A percentile compares a stretch with the other conserved stretches of the same genome.
Conservation (phyloP, 805 yeast species). For the Saturnispora serradocipensis region DNA sequence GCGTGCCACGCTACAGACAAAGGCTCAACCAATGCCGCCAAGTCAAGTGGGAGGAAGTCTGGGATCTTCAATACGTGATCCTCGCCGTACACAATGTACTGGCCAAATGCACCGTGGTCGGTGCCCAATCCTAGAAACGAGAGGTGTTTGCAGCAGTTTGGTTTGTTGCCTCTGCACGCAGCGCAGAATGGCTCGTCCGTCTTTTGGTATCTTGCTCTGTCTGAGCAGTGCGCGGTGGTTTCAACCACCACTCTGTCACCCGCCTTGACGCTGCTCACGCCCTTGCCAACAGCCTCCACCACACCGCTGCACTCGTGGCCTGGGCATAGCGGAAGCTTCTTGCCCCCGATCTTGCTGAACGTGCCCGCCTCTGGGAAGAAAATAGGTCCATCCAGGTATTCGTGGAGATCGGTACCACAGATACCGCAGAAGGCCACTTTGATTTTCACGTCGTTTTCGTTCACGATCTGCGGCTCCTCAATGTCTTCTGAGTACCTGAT, state of each 20-base stretch:
- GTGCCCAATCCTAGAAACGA: slow-evolving; percentile 43
- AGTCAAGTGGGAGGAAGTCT: slow-evolving; percentile 25
- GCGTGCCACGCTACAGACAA: slow-evolving; percentile 56
- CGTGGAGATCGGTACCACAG: slow-evolving; percentile 56
- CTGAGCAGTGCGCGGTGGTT: slow-evolving; percentile 46
- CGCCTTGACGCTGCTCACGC: slow-evolving; percentile 33
- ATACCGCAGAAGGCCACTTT: slow-evolving; percentile 44
- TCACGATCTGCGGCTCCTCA: slow-evolving; percentile 19
- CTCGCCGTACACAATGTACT: slow-evolving; percentile 30
- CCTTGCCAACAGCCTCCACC: slow-evolving; percentile 34
- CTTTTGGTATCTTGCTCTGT: slow-evolving; percentile 26
- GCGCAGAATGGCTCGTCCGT: slow-evolving; percentile 30
- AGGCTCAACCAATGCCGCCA: slow-evolving; percentile 48
- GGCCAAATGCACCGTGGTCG: slow-evolving; percentile 39
- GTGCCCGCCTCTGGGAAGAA: slow-evolving; percentile 32
- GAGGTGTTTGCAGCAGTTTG: slow-evolving; percentile 37
- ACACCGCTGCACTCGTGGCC: slow-evolving; percentile 30
- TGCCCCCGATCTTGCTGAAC: slow-evolving; percentile 32
- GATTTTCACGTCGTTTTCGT: slow-evolving; percentile 24
- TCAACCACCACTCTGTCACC: slow-evolving; percentile 60
- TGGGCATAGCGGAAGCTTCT: slow-evolving; percentile 27
- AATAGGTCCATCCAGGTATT: slow-evolving; percentile 49
- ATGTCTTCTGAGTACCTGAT: slow-evolving; percentile 32
- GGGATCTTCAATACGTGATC: slow-evolving; percentile 29
- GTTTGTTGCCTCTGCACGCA: slow-evolving; percentile 34